These are phyloP conservation scores for Pseudogymnoascus sp. DNA, from an alignment of 2,329 filamentous ascomycete genomes.

Conservation along the genomic window DNA sequence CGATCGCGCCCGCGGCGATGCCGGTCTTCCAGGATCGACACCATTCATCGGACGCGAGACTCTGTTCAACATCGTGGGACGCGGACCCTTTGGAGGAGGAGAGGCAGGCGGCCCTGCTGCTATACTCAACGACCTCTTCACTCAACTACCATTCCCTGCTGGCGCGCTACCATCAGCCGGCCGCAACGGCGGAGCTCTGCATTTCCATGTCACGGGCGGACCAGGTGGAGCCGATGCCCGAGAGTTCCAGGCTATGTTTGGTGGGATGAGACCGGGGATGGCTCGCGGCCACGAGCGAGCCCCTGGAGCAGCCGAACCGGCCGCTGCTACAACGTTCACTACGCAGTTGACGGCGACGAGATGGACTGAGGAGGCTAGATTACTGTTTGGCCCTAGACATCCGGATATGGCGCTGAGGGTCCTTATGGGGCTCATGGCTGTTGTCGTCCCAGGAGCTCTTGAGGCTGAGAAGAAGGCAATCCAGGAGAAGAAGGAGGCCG, in stretches of 20 bases:
- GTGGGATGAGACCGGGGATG: slow-evolving; percentile 19
- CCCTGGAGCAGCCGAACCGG: slow-evolving; percentile 25
- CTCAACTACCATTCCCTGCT: not conserved
- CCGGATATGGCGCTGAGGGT: slow-evolving; percentile 63
- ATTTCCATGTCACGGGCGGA: slow-evolving; percentile 49
- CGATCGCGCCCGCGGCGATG: slow-evolving; percentile 27
- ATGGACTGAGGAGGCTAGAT: slow-evolving; percentile 83
- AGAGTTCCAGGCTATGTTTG: slow-evolving; percentile 40
- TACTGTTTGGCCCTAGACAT: slow-evolving; percentile 66
- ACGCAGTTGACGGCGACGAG: slow-evolving; percentile 63
- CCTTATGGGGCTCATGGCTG: slow-evolving; percentile 58
- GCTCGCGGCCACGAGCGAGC: slow-evolving; percentile 16
- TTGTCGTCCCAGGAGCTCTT: slow-evolving; percentile 76
- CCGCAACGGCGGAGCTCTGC: slow-evolving; percentile 44
- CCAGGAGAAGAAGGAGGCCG: slow-evolving; percentile 48
- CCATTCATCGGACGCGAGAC: slow-evolving; percentile 24
- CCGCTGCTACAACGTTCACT: slow-evolving; percentile 43
- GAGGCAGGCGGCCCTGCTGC: slow-evolving; percentile 14
- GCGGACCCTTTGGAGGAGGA: slow-evolving; percentile 14
- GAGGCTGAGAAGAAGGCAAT: slow-evolving; percentile 64
- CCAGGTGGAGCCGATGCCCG: slow-evolving; percentile 40
- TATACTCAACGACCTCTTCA: slow-evolving; percentile 23
- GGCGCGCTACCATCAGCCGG: slow-evolving; percentile 11
- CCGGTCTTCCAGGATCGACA: not conserved
- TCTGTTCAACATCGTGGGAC: slow-evolving; percentile 19